Base-by-base conservation (phyloP, 371 early-diverging fungal genomes). In the Mortierella sp. region DNA sequence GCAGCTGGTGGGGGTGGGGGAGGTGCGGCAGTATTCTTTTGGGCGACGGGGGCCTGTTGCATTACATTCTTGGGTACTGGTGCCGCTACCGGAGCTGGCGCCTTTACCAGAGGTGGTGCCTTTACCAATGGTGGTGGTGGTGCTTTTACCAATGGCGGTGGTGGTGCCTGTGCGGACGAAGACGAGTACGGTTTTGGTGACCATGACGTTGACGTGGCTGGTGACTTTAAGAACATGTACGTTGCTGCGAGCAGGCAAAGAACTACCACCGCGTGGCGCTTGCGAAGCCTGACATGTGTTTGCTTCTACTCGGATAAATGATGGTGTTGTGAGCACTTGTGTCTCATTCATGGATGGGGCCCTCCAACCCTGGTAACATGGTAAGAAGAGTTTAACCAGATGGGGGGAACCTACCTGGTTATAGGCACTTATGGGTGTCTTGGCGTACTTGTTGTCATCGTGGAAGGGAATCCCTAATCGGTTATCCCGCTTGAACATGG, bases 391-490 rank as follows among this genome's bases (percentile, higher is more conserved):
- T n/a, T n/a, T n/a, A n/a, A n/a, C n/a, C n/a, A n/a, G n/a, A n/a
- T n/a, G n/a, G n/a, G n/a, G n/a, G n/a, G n/a, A n/a, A n/a, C 50
- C 9, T 52, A 67, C 62, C 54, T 59, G 62, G 48, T 31, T 63
- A 24, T 63, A 50, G 37, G 48, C 27, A 10, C 58, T 34, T 14
- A 67, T 8, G 14, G 74, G 74, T 1, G 57, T 22, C 57, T 73
- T 73, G 19, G 63, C 46, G 25, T 73, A 73, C 60, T 73, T 73
- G 60, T 73, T 59, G 41, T 73, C 74, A 19, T 73, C 67, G 45
- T 73, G 60, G 29, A 67, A 52, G 5, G 63, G 63, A 24, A 63
- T 55, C 52, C 47, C 60, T 3, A 59, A 31, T 14, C 43, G 21
- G 12, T 57, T 44, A 13, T 50, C 43, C 41, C 49, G 46, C 24